A percentile compares a stretch with the other conserved stretches of the same genome.
These are phyloP conservation scores for Paramecium pentaurelia DNA, from an alignment of 73 alveolate genomes.

Conservation along the genomic window DNA sequence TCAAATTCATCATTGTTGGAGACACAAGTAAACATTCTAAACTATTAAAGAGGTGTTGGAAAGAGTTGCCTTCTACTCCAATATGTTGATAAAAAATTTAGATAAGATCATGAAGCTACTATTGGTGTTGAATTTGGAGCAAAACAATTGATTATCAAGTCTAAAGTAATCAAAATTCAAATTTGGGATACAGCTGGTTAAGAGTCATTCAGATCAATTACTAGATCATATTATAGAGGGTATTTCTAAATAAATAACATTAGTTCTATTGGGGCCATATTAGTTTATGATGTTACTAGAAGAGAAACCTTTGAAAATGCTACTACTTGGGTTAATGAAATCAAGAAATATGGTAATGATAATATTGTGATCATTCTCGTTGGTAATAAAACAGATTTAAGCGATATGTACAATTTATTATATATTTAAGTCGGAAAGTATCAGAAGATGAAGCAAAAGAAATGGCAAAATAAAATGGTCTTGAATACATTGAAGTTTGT, in stretches of 20 bases:
- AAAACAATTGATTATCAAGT: constrained; percentile 48
- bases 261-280: constrained; percentile 60
- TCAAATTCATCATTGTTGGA: constrained; percentile 66
- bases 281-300: constrained; percentile 65
- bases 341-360: constrained; percentile 39
- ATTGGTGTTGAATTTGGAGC: constrained; percentile 70
- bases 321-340: constrained; percentile 56
- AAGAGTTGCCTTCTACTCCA: constrained; percentile 62
- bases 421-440: constrained; percentile 31
- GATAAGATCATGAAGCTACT: constrained; percentile 61
- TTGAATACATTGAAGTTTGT: constrained; percentile 53
- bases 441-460: constrained; percentile 62
- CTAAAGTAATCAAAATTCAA: constrained; percentile 59
- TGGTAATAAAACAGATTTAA: constrained; percentile 62
- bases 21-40: constrained; percentile 51
- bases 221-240: constrained; percentile 68
- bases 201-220: constrained; percentile 54
- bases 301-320: constrained; percentile 60
- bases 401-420: neutral
- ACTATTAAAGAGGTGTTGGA: constrained; percentile 58
- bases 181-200: constrained; percentile 73
- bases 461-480: constrained; percentile 42
- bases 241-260: neutral
- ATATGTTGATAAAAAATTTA: constrained; percentile 60
- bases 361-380: constrained; percentile 38